Base-by-base conservation (phyloP, 2,329 filamentous ascomycete species). In the Ophiostoma tasmaniense region DNA sequence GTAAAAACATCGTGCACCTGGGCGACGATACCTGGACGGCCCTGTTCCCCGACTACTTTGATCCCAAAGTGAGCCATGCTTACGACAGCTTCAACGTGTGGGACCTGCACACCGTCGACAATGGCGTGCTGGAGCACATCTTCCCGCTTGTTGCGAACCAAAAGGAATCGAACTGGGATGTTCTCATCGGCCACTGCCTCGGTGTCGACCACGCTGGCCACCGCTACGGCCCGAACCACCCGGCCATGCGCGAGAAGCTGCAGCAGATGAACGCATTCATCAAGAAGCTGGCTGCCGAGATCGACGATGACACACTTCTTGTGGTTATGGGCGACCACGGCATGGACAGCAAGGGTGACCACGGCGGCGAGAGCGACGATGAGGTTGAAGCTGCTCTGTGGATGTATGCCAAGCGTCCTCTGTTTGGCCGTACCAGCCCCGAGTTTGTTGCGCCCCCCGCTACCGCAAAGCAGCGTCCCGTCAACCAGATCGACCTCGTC, bases 281-380 rank as follows among this genome's bases (percentile, higher is more conserved):
- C 70, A 85, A 88, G 61, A 84, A 89, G 33, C 82, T 98, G 68
- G 88, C 91, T 2, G 82, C 85, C 0, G 81, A 81, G 3, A 81
- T 99, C 22, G 94, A 97, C 74, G 90, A 97, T 67, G 82, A 92
- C 68, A 99, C 95, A 0, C 81, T 99, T 28, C 81, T 99, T 45
- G 88, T 99, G 25, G 91, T 99, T 17, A 96, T 99, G 92, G 95
- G 95, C n/a, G 95, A 99, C 77, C 95, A 99, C 76, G 95, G 95
- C 13, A 99, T 99, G 95, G 95, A 99, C 78, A 83, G 86, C 71
- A 98, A 99, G 80, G 95, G 95, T 22, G 95, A 99, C 73, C 95
- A 99, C 76, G 95, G 95, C n/a, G 95, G 95, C 68, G 95, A 99
- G 81, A 97, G 94, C 39, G 92, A 97, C 73, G 93, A 98, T 72